phyloP scores from a whole-genome alignment of 352 stramenopile genomes.

The Phytopythium aichiense region DNA sequence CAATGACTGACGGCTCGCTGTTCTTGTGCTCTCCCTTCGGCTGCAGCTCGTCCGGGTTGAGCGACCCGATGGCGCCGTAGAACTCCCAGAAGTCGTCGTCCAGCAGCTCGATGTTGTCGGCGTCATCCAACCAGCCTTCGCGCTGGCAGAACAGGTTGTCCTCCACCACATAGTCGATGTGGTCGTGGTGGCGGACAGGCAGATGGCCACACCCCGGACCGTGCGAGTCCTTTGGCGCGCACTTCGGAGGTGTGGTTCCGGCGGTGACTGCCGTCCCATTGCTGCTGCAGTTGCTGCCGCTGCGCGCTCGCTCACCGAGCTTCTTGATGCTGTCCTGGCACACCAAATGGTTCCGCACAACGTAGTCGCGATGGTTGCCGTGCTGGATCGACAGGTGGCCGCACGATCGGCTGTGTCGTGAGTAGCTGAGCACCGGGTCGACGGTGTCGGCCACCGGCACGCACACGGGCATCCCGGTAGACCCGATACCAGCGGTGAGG shows the following conservation, averaged over 20 bases:
- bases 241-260: conserved; percentile 14
- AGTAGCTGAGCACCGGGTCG: conserved; percentile 39
- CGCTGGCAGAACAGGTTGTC: conserved; percentile 77
- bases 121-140: conserved; percentile 42
- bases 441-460: not conserved
- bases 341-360: conserved; percentile 80
- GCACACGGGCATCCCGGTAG: not conserved
- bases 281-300: conserved; percentile 8
- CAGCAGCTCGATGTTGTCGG: conserved; percentile 60
- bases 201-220: conserved; percentile 67
- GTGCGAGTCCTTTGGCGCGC: conserved; percentile 38
- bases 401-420: conserved; percentile 56
- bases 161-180: conserved; percentile 84
- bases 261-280: conserved; percentile 10
- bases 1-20: not conserved
- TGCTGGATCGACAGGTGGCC: conserved; percentile 76
- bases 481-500: not conserved
- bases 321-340: conserved; percentile 69
- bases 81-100: conserved; percentile 85
- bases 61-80: conserved; percentile 62
- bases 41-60: conserved; percentile 30
- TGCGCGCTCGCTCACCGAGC: conserved; percentile 26
- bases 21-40: not conserved
- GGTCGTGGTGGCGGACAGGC: conserved; percentile 67
- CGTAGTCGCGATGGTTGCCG: conserved; percentile 75